A percentile compares a stretch with the other conserved stretches of the same genome.
These are phyloP conservation scores for Echeveria elegans DNA, from an alignment of 164 flowering plant species.

Conservation along the genomic window DNA sequence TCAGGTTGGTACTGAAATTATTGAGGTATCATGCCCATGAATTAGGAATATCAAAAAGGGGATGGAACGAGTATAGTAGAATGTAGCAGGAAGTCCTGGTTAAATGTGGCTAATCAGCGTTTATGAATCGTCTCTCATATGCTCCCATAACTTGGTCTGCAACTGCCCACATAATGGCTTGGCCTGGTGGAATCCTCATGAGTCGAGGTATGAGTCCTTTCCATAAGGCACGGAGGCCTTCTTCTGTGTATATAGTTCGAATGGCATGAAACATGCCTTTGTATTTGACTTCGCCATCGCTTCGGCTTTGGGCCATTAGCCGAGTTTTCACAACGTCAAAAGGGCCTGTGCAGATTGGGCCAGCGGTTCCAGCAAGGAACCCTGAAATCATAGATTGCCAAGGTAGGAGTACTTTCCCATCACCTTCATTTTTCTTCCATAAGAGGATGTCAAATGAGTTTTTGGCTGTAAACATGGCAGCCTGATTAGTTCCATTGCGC, in stretches of 20 bases:
- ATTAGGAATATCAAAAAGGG: not conserved
- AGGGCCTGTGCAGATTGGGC: slow-evolving; percentile 95
- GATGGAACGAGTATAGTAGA: not conserved
- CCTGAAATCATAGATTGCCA: slow-evolving; percentile 72
- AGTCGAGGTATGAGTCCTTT: slow-evolving; percentile 85
- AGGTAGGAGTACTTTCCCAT: slow-evolving; percentile 72
- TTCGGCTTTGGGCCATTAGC: slow-evolving; percentile 83
- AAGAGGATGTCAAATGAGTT: slow-evolving; percentile 63
- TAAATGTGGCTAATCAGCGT: slow-evolving; percentile 13
- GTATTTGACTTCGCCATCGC: slow-evolving; percentile 58
- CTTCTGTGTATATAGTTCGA: slow-evolving; percentile 23
- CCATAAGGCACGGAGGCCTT: slow-evolving; percentile 53
- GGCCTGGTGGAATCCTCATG: slow-evolving; percentile 31
- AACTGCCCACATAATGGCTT: slow-evolving; percentile 98
- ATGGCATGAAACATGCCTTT: slow-evolving; percentile 92
- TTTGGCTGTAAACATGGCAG: slow-evolving; percentile 96
- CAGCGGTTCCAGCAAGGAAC: slow-evolving; percentile 92
- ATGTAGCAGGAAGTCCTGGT: not conserved
- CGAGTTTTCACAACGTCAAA: slow-evolving; percentile 97
- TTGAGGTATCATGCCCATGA: not conserved
- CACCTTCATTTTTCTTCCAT: slow-evolving; percentile 96
- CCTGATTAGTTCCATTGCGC: slow-evolving; percentile 98
- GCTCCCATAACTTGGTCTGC: slow-evolving; percentile 87
- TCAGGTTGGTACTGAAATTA: not conserved
- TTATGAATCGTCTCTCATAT: slow-evolving; percentile 60